These are phyloP conservation scores for Aspergillus steynii DNA, from an alignment of 495 filamentous ascomycete genomes.

Conservation along the genomic window DNA sequence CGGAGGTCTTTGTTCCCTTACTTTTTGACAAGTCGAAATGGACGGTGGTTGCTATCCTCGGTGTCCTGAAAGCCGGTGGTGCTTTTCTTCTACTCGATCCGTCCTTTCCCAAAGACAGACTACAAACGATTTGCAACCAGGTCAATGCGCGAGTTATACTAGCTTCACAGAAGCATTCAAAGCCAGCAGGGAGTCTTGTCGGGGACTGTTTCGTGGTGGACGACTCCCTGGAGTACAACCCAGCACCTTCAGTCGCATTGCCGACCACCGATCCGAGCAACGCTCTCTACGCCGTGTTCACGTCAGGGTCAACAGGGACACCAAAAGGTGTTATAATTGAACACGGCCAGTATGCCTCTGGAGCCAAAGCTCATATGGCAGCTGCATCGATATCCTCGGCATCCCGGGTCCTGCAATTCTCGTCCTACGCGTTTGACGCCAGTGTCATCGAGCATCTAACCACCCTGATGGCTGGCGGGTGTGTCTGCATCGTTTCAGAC, in stretches of 20 bases:
- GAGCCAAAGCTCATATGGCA: too few species aligned
- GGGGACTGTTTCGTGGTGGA: too few species aligned
- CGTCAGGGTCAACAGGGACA: too few species aligned
- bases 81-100: constrained; percentile 56
- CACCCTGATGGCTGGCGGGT: constrained; percentile 44
- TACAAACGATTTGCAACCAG: constrained; percentile 24
- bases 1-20: constrained; percentile 25
- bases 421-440: constrained; percentile 48
- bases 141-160: constrained; percentile 14
- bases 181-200: constrained; percentile 14
- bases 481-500: constrained; percentile 46
- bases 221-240: too few species aligned
- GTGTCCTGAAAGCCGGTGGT: constrained; percentile 37
- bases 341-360: too few species aligned
- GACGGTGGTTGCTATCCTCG: constrained; percentile 31
- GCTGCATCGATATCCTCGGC: constrained; percentile 24
- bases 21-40: constrained; percentile 35
- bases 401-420: constrained; percentile 40
- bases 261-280: too few species aligned
- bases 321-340: too few species aligned
- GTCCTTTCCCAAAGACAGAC: constrained; percentile 38
- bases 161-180: constrained; percentile 29
- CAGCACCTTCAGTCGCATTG: too few species aligned
- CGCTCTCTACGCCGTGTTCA: too few species aligned
- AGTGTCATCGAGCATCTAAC: constrained; percentile 44